Percentiles rank a stretch among this genome's conserved stretches.
Evolutionary conservation across 495 filamentous ascomycete genomes (phyloP).

Genomic region (Hypoxylon perforatum): DNA sequence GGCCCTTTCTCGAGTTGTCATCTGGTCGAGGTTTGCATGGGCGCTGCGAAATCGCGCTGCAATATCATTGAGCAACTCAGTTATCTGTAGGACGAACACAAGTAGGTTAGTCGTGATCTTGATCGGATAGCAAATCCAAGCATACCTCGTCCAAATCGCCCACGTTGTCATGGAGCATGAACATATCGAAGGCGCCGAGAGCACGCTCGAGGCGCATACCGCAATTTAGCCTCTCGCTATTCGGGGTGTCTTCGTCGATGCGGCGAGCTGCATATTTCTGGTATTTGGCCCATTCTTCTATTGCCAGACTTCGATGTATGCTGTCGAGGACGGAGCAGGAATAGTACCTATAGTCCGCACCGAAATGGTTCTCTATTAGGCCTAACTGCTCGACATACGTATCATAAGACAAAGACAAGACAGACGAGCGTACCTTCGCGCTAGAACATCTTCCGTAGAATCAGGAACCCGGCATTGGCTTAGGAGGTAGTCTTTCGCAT

Average conservation of each 20-base stretch:
- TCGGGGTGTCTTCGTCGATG: conserved; percentile 50
- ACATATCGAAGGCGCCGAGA: conserved; percentile 86
- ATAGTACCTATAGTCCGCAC: conserved; percentile 69
- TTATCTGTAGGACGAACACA: conserved; percentile 59
- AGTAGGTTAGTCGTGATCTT: background rate
- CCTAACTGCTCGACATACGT: background rate
- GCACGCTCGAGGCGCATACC: conserved; percentile 74
- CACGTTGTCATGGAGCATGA: conserved; percentile 75
- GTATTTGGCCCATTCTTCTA: conserved; percentile 76
- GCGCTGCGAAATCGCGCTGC: conserved; percentile 62
- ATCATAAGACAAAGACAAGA: background rate
- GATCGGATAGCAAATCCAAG: conserved; percentile 9
- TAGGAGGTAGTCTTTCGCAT: conserved; percentile 87
- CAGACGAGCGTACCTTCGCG: conserved; percentile 70
- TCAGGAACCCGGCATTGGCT: conserved; percentile 68
- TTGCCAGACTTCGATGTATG: conserved; percentile 82
- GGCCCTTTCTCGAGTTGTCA: conserved; percentile 73
- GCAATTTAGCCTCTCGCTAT: conserved; percentile 42
- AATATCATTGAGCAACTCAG: conserved; percentile 69
- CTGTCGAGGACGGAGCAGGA: conserved; percentile 75
- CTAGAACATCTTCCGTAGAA: conserved; percentile 78
- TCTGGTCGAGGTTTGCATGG: conserved; percentile 59
- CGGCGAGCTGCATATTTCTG: conserved; percentile 55
- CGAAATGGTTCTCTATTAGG: conserved; percentile 12
- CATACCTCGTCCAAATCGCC: conserved; percentile 79